phyloP scores from a whole-genome alignment of 306 rosid genomes.

The Corylus americana region DNA sequence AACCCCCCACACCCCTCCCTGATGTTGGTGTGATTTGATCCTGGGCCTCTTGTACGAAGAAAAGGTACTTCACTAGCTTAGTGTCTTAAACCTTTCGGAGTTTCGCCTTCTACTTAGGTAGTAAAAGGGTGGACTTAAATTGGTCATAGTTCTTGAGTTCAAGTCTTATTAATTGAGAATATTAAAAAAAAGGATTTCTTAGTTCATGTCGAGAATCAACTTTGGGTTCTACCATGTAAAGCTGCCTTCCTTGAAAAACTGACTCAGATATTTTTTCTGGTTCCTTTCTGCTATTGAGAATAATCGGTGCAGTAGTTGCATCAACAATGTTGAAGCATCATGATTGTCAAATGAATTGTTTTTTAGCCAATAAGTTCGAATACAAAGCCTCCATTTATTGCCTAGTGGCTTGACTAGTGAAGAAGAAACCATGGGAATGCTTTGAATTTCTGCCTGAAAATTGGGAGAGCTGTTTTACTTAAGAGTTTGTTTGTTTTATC shows the following conservation, averaged over 20 bases:
- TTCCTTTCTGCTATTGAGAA: background rate
- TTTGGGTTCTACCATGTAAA: background rate
- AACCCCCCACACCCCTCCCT: background rate
- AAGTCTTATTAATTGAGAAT: background rate
- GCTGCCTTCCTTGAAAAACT: background rate
- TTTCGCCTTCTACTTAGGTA: background rate
- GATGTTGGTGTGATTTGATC: background rate
- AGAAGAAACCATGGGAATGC: background rate
- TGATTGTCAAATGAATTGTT: background rate
- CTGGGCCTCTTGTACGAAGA: background rate
- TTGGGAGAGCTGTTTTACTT: background rate
- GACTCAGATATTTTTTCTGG: background rate
- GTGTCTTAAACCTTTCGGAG: background rate
- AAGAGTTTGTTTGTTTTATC: background rate
- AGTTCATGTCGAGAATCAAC: constrained; percentile 1
- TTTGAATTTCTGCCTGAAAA: background rate
- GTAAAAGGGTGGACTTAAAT: background rate
- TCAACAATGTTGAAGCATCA: background rate
- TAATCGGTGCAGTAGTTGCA: background rate
- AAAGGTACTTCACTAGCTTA: background rate
- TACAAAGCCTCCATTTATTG: background rate
- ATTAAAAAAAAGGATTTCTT: background rate
- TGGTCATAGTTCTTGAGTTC: background rate
- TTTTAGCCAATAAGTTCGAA: background rate
- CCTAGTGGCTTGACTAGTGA: background rate